Evolutionary conservation across 2,329 filamentous ascomycete genomes (phyloP).

Genomic region (Aspergillus sp.): DNA sequence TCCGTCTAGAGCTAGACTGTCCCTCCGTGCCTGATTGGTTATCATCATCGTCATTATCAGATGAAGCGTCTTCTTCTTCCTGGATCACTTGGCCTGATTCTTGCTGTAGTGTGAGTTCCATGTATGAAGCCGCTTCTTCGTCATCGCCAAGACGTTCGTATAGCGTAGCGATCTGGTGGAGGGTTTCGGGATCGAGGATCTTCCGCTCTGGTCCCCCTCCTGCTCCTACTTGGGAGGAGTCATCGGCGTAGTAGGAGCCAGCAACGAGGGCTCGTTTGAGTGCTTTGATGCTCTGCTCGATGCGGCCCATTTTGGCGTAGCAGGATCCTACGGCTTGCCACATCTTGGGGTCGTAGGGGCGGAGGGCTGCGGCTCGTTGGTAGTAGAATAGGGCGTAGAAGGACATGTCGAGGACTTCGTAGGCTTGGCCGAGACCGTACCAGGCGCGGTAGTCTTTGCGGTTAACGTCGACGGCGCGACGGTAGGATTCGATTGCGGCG

Average conservation of each 20-base stretch:
- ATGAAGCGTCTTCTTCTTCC: conserved; percentile 36
- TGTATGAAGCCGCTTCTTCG: conserved; percentile 83
- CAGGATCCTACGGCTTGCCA: conserved; percentile 96
- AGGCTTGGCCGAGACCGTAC: conserved; percentile 96
- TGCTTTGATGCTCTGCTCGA: conserved; percentile 90
- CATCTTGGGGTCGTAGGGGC: conserved; percentile 98
- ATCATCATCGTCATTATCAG: conserved; percentile 37
- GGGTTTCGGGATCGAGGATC: conserved; percentile 82
- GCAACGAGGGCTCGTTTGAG: conserved; percentile 89
- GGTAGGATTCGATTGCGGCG: conserved; percentile 94
- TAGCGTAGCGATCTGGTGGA: conserved; percentile 85
- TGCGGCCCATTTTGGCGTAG: conserved; percentile 82
- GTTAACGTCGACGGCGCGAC: conserved; percentile 92
- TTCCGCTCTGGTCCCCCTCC: conserved; percentile 35
- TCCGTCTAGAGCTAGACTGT: conserved; percentile 49
- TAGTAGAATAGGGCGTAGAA: conserved; percentile 98
- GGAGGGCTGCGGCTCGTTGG: conserved; percentile 86
- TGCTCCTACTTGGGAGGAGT: conserved; percentile 23
- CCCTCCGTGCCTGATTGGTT: conserved; percentile 38
- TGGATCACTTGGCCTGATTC: conserved; percentile 68
- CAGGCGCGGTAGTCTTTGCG: conserved; percentile 95
- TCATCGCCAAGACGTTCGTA: conserved; percentile 79
- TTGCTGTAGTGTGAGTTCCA: conserved; percentile 93
- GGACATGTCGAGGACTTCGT: conserved; percentile 97
- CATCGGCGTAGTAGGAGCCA: conserved; percentile 73